Base-by-base conservation (phyloP, 73 alveolate species). In the Breviolum minutum region DNA sequence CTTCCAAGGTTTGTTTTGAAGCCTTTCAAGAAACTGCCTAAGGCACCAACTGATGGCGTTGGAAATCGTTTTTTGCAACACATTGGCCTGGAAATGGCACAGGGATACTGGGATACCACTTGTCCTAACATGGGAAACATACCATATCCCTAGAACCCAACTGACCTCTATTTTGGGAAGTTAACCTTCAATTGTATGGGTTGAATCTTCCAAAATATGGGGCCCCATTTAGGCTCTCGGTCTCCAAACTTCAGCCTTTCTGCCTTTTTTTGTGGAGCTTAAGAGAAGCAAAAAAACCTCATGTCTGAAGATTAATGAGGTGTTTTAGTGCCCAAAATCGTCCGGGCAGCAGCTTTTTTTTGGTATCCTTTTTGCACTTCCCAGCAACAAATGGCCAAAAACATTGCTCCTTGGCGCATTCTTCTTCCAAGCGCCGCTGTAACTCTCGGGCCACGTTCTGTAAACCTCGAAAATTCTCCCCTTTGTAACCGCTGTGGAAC, bases 401-500 rank as follows among this genome's bases (percentile, higher is more conserved):
- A 22, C 77, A 22, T 17, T 68, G n/a, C 77, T 32, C 98, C 98
- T 92, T 92, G 89, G 98, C 98, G 69, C 98, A 92, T 90, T 92
- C 98, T 40, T 92, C 98, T 27, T 92, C 98, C n/a, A 92, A 48
- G n/a, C 98, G 98, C 66, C 98, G 98, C 80, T 92, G 98, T 40
- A 92, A 84, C 98, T 92, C 98, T 17, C 98, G 98, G 22, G 98
- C 98, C 81, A 92, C 98, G 27, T 92, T 92, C 60, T 92, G 98
- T 14, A 92, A 68, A 80, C 98, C 98, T 92, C 60, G 80, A 73
- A 87, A 6, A 11, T 27, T 17, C 32, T 5, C 60, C 9, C n/a
- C n/a, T n/a, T n/a, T n/a, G n/a, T n/a, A n/a, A n/a, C n/a, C n/a
- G n/a, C n/a, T n/a, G n/a, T n/a, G n/a, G n/a, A n/a, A n/a, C n/a